These are phyloP conservation scores for Cinchona pubescens DNA, from an alignment of 257 asterid genomes.

Conservation along the genomic window DNA sequence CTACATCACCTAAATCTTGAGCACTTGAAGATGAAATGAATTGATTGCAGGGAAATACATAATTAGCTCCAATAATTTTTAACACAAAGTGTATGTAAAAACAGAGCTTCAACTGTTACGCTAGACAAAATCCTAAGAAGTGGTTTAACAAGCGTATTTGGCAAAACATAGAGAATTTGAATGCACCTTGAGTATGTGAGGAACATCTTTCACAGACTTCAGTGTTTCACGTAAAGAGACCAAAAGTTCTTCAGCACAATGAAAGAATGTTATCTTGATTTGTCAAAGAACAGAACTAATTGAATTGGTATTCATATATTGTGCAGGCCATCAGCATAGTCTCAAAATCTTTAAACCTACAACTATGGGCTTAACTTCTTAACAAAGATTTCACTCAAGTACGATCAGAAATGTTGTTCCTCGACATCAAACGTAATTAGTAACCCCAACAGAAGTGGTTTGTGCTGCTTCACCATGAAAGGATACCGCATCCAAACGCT, in stretches of 20 bases:
- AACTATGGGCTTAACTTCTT: not conserved
- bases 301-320: constrained; percentile 6
- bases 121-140: constrained; percentile 3
- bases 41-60: too few species aligned
- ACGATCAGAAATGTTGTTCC: not conserved
- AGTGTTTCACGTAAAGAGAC: constrained; percentile 83
- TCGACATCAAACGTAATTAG: not conserved
- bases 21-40: too few species aligned
- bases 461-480: constrained; percentile 39
- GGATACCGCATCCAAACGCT: constrained; percentile 96
- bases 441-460: not conserved
- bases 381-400: not conserved
- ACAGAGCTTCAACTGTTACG: not conserved
- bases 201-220: constrained; percentile 89
- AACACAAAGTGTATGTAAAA: not conserved
- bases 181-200: constrained; percentile 80
- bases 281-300: constrained; percentile 32
- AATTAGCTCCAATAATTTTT: too few species aligned
- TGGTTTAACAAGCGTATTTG: not conserved
- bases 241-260: constrained; percentile 69
- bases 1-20: too few species aligned
- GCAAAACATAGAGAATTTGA: constrained; percentile 14
- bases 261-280: constrained; percentile 84
- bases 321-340: not conserved
- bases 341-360: not conserved